Percentiles rank a stretch among this genome's conserved stretches.
These are phyloP conservation scores for Phytopythium chamaehyphon DNA, from an alignment of 352 stramenopile species.

Conservation along the genomic window DNA sequence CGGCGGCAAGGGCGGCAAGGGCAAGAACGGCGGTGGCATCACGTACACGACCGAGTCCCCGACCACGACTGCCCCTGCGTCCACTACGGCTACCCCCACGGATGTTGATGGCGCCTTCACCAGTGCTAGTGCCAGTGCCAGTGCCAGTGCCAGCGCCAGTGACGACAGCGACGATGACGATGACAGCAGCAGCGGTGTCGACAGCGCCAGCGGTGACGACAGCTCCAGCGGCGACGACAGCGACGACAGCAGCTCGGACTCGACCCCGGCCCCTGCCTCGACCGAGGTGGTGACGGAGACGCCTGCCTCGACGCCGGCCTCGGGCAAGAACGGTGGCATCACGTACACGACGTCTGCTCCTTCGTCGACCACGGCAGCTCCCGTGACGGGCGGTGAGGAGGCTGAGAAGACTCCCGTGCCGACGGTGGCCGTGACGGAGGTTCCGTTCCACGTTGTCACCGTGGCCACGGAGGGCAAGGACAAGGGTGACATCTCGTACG, in stretches of 20 bases:
- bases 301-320: neutral
- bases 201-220: neutral
- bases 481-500: neutral
- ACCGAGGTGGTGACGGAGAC: neutral
- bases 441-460: neutral
- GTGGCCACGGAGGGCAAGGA: neutral
- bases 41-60: neutral
- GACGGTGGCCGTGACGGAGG: neutral
- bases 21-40: neutral
- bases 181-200: neutral
- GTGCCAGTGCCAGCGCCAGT: neutral
- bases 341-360: neutral
- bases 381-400: neutral
- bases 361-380: neutral
- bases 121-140: neutral
- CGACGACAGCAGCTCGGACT: neutral
- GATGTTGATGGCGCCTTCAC: neutral
- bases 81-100: neutral
- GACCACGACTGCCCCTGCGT: neutral
- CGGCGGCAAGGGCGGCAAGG: constrained; percentile 1
- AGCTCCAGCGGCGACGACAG: constrained; percentile 3
- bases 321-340: neutral
- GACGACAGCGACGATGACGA: neutral
- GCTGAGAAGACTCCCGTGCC: neutral
- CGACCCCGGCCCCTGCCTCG: constrained; percentile 1